These are phyloP conservation scores for Sugiyamaella japonica DNA, from an alignment of 1,139 yeast genomes.

Conservation along the genomic window DNA sequence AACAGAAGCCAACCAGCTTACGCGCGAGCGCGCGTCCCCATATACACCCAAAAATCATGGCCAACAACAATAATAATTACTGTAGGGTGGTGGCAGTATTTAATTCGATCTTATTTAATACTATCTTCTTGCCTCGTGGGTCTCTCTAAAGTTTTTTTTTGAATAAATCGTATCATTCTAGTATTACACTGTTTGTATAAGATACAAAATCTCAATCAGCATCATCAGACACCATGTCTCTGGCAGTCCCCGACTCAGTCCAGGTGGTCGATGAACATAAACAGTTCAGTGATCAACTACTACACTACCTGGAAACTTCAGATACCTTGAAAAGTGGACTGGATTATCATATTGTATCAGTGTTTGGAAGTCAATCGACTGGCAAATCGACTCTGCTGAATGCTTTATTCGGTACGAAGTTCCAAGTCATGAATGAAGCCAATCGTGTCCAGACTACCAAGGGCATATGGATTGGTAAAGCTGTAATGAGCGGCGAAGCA, in stretches of 20 bases:
- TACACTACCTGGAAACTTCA: conserved; percentile 42
- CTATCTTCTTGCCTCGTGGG: too few relatives aligned
- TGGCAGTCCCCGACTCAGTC: conserved; percentile 34
- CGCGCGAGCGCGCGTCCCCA: not conserved
- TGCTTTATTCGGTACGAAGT: conserved; percentile 77
- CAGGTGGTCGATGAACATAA: conserved; percentile 83
- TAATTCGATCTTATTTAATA: too few relatives aligned
- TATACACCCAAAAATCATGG: not conserved
- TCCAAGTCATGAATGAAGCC: conserved; percentile 90
- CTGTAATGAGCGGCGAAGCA: conserved; percentile 25
- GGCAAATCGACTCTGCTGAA: conserved; percentile 93
- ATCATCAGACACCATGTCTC: not conserved
- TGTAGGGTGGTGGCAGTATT: not conserved
- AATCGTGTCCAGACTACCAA: conserved; percentile 80
- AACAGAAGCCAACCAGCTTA: not conserved
- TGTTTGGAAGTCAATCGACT: conserved; percentile 95
- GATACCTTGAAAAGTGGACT: conserved; percentile 54
- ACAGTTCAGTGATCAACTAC: conserved; percentile 45
- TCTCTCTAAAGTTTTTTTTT: too few relatives aligned
- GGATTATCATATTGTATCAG: conserved; percentile 87
- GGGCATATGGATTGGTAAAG: conserved; percentile 87
- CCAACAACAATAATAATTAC: not conserved
- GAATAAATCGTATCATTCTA: too few relatives aligned
- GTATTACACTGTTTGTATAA: too few relatives aligned
- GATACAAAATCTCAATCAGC: not conserved